phyloP scores from a whole-genome alignment of 805 yeast genomes.

The Yarrowia divulgata region DNA sequence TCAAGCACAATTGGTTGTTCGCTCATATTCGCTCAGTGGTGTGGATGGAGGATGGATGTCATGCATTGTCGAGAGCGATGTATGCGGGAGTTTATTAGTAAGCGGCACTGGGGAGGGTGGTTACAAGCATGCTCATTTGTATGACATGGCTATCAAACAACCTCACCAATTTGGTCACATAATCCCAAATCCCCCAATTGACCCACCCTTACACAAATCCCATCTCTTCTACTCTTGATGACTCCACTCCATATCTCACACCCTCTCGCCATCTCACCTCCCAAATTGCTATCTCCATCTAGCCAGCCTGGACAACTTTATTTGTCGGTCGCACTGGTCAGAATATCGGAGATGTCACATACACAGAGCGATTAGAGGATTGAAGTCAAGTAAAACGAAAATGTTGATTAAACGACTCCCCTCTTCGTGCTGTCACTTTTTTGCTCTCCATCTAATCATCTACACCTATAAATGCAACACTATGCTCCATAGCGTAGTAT shows the following conservation, averaged over 20 bases:
- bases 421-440: no score
- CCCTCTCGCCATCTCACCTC: not conserved
- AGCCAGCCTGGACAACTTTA: constrained; percentile 27
- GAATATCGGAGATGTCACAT: not conserved
- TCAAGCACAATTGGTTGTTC: constrained; percentile 68
- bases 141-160: not conserved
- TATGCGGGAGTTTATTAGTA: constrained; percentile 34
- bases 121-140: not conserved
- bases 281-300: constrained; percentile 30
- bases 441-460: no score
- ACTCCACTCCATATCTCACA: not conserved
- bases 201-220: no score
- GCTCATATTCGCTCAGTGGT: constrained; percentile 37
- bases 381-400: no score
- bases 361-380: no score
- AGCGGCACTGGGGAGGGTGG: not conserved
- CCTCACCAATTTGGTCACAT: not conserved
- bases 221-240: no score
- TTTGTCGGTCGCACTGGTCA: no score
- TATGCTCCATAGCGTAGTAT: no score
- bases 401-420: no score
- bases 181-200: not conserved
- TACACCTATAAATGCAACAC: no score
- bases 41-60: constrained; percentile 14
- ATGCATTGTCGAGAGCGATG: not conserved